Evolutionary conservation across 108 stramenopile species (phyloP), one percentile per base, ranked within the genome.

Genomic region (Cyclotella sp.): DNA sequence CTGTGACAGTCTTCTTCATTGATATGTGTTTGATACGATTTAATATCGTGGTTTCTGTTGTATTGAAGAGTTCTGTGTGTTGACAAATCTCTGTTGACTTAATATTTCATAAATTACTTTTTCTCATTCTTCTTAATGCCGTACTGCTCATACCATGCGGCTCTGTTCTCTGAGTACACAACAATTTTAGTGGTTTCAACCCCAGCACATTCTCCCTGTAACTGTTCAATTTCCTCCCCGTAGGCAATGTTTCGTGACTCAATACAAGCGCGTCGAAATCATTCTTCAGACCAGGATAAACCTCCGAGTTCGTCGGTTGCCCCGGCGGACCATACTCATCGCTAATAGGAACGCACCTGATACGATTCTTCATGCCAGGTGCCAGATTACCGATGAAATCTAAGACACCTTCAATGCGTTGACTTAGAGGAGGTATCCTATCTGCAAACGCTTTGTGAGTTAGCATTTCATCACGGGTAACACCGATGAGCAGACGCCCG

Each of bases 91-190:
- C 34, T 34, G 8, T 51, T 3, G 49, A 1, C 8, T 51, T 7
- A 16, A 51, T 19, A 19, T 19, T 19, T 51, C 19, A 51, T 19
- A 19, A 51, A 51, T 51, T 51, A 8, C 8, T 19, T 18, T 44
- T 78, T 59, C 81, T 70, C 63, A 80, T 63, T 58, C 86, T 72
- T 72, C 95, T 77, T 63, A 96, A 70, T 11, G 91, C 87, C 21
- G 95, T 96, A 68, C 90, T 90, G 64, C 91, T 92, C 95, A 96
- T 96, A 6, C 92, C 92, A 72, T 92, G 83, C 8, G 95, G 87
- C 82, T 93, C 93, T 11, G 93, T 96, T 63, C 95, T 85, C 55
- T 90, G 78, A 19, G 92, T 96, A 73, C 95, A 96, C 21, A 96
- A 74, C 77, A 96, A 79, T 39, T 82, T 76, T 74, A 93, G 64